Evolutionary conservation across 805 yeast genomes (phyloP).

Genomic region (Saturnispora silvae): DNA sequence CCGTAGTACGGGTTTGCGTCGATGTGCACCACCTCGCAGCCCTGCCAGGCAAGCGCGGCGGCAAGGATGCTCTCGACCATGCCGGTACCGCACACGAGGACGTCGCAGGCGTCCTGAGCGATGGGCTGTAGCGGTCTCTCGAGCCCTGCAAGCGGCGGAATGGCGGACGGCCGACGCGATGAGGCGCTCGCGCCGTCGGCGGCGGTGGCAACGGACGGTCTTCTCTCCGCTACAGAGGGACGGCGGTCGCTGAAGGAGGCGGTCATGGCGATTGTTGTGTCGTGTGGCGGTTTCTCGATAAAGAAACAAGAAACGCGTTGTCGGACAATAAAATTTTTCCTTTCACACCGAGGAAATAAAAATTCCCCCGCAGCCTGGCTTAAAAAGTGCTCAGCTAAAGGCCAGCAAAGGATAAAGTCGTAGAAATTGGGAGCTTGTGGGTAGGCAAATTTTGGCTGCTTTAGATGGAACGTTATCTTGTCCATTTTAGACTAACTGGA

Average conservation of each 20-base stretch:
- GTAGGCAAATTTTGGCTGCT: too few species aligned
- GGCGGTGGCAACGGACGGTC: conserved; percentile 23
- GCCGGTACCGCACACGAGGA: conserved; percentile 88
- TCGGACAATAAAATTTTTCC: neutral
- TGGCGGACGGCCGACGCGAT: conserved; percentile 29
- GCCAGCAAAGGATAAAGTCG: too few species aligned
- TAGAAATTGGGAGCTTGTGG: too few species aligned
- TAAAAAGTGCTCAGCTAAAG: neutral
- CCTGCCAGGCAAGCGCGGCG: conserved; percentile 95
- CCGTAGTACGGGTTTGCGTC: conserved; percentile 84
- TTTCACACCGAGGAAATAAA: neutral
- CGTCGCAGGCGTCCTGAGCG: conserved; percentile 66
- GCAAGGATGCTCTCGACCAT: conserved; percentile 80
- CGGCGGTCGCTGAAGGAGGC: conserved; percentile 57
- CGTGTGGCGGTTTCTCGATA: too few species aligned
- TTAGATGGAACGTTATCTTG: too few species aligned
- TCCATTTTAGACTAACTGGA: too few species aligned
- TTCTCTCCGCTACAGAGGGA: conserved; percentile 36
- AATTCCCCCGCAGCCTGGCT: neutral
- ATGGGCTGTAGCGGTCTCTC: conserved; percentile 59
- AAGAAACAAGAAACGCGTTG: neutral
- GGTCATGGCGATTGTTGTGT: too few species aligned
- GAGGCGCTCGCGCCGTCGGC: conserved; percentile 18
- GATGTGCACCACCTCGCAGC: conserved; percentile 86
- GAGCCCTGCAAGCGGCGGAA: conserved; percentile 68